These are phyloP conservation scores for Tinospora cordifolia DNA, from an alignment of 164 flowering plant genomes.

Conservation along the genomic window DNA sequence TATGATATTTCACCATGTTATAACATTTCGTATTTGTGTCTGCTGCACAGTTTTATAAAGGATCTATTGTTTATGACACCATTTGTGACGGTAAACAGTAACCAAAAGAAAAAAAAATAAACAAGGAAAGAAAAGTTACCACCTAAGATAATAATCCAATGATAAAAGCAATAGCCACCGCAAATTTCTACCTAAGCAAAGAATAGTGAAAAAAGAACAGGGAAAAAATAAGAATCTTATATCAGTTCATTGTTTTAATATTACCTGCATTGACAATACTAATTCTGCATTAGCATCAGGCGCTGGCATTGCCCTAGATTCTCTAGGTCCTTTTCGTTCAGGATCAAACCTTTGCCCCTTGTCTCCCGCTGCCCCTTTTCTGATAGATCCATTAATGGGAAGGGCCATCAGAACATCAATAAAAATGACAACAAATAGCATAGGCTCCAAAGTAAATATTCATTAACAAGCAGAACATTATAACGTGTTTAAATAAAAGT, in stretches of 20 bases:
- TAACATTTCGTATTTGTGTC: too few relatives aligned
- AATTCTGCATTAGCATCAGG: conserved; percentile 98
- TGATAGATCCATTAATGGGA: background rate
- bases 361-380: conserved; percentile 42
- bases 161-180: too few relatives aligned
- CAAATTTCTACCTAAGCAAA: background rate
- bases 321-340: conserved; percentile 64
- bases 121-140: too few relatives aligned
- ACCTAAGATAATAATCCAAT: too few relatives aligned
- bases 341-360: conserved; percentile 55
- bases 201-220: background rate
- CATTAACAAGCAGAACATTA: too few relatives aligned
- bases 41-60: too few relatives aligned
- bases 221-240: too few relatives aligned
- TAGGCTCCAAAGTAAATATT: background rate
- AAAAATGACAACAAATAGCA: background rate
- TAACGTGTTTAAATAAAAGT: too few relatives aligned
- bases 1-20: too few relatives aligned
- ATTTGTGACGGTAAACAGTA: too few relatives aligned
- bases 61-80: too few relatives aligned
- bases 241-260: background rate
- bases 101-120: too few relatives aligned
- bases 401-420: background rate
- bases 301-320: conserved; percentile 81
- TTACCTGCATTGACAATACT: conserved; percentile 77